Percentiles rank a stretch among this genome's conserved stretches.
These are phyloP conservation scores for Anthostomella pinea DNA, from an alignment of 2,329 filamentous ascomycete genomes.

Conservation along the genomic window DNA sequence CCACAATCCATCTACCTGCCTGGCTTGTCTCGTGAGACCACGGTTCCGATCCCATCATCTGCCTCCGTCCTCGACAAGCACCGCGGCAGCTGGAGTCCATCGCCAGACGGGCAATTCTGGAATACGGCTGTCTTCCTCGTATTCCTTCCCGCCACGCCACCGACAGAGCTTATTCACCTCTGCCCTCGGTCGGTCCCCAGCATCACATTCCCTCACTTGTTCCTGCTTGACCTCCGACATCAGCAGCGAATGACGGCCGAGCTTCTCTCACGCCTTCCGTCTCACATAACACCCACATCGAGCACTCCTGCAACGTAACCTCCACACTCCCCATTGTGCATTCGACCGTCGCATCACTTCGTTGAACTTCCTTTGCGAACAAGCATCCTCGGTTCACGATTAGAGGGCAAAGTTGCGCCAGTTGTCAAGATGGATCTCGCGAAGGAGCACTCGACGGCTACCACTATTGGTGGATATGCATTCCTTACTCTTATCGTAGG, in stretches of 20 bases:
- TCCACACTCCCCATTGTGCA: slow-evolving; percentile 2
- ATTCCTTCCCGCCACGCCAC: too few species aligned
- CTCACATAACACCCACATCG: slow-evolving; percentile 11
- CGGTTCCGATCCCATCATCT: too few species aligned
- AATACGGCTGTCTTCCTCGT: too few species aligned
- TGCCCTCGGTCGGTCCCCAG: slow-evolving; percentile 15
- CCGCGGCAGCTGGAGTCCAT: too few species aligned
- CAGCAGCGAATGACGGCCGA: slow-evolving; percentile 18
- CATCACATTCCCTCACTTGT: slow-evolving; percentile 7
- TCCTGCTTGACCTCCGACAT: slow-evolving; percentile 13
- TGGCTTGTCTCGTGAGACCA: neutral
- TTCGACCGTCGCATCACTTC: slow-evolving; percentile 6
- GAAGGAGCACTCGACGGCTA: slow-evolving; percentile 25
- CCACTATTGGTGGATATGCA: slow-evolving; percentile 37
- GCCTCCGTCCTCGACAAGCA: too few species aligned
- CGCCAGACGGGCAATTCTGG: too few species aligned
- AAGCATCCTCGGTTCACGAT: neutral
- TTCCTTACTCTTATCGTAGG: slow-evolving; percentile 30
- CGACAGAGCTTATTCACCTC: too few species aligned
- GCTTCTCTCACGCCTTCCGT: slow-evolving; percentile 11
- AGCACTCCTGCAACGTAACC: slow-evolving; percentile 9
- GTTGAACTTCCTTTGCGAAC: neutral
- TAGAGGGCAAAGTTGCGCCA: neutral
- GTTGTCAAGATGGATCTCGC: slow-evolving; percentile 26
- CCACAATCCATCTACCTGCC: neutral